These are phyloP conservation scores for Chlorella ohadii DNA, from an alignment of 139 green algal species.

Conservation along the genomic window DNA sequence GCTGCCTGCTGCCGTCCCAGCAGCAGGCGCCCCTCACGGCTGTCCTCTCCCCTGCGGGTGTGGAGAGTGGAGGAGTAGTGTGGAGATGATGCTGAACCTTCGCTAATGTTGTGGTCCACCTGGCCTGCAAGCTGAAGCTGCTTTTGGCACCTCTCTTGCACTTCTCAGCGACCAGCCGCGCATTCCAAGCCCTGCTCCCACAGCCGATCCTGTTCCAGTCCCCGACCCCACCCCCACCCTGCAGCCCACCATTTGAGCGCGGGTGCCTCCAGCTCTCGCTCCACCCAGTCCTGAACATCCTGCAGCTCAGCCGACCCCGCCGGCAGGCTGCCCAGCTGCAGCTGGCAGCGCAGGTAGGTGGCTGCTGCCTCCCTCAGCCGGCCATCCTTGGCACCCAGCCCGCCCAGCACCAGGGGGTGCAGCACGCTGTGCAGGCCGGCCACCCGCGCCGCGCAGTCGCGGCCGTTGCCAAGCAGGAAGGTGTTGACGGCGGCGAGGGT, in stretches of 20 bases:
- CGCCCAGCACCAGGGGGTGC: constrained; percentile 26
- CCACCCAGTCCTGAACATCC: constrained; percentile 30
- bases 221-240: neutral
- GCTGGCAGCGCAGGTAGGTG: constrained; percentile 47
- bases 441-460: constrained; percentile 33
- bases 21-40: constrained; percentile 30
- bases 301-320: neutral
- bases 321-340: constrained; percentile 39
- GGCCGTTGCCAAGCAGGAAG: constrained; percentile 54
- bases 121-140: too few relatives aligned
- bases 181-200: too few relatives aligned
- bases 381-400: constrained; percentile 11
- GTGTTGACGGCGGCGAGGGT: constrained; percentile 43
- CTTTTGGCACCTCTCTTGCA: too few relatives aligned
- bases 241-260: constrained; percentile 34
- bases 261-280: constrained; percentile 33
- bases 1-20: constrained; percentile 29
- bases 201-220: too few relatives aligned
- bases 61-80: neutral
- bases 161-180: too few relatives aligned
- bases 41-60: constrained; percentile 30
- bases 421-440: constrained; percentile 34
- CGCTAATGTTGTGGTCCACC: too few relatives aligned
- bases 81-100: too few relatives aligned
- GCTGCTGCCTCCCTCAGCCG: constrained; percentile 39